Evolutionary conservation across 129 eudicot genomes (phyloP), one percentile per base, ranked within the genome.

Genomic region (Flaveria ramosissima): DNA sequence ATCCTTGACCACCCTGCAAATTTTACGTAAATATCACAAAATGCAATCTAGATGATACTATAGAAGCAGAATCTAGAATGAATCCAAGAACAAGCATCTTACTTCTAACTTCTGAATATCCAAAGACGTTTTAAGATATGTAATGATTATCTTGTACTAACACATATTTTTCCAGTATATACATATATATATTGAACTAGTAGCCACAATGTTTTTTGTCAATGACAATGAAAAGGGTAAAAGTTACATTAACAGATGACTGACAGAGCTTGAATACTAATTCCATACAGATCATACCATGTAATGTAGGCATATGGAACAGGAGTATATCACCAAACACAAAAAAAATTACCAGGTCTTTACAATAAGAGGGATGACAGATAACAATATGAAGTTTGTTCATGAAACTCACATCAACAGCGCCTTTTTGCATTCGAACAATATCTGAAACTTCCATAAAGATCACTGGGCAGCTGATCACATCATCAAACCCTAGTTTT

Each of bases 1-100:
- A 17, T 30, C 64, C 79, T 75, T 57, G 77, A 70, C 17, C 70
- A 59, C 42, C 77, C 82, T 78, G 82, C 82, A 69, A 73, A 64
- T n/a, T 64, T 62, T 23, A 64, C 4, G 19, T 39, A 68, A 36
- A 45, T 12, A 65, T 79, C 59, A 71, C 43, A 51, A 23, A 63
- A 80, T 45, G 66, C 9, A 17, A 72, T 26, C 11, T 42, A 41
- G 23, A 42, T n/a, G n/a, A 50, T 48, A 12, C 30, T 71, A 79
- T 14, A 57, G 13, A 78, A 61, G 64, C 46, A 71, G 26, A 78
- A 59, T 71, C 71, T 71, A 70, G 7, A 70, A 70, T 78, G n/a
- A 45, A 56, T 43, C 9, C 50, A 70, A 46, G 7, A 46, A 46
- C 53, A 78, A 60, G 68, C 59, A 68, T 77, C 45, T 27, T 76